Evolutionary conservation across 805 yeast species (phyloP), one percentile per base, ranked within the genome.

Genomic region (Myxozyma lipomycoides): DNA sequence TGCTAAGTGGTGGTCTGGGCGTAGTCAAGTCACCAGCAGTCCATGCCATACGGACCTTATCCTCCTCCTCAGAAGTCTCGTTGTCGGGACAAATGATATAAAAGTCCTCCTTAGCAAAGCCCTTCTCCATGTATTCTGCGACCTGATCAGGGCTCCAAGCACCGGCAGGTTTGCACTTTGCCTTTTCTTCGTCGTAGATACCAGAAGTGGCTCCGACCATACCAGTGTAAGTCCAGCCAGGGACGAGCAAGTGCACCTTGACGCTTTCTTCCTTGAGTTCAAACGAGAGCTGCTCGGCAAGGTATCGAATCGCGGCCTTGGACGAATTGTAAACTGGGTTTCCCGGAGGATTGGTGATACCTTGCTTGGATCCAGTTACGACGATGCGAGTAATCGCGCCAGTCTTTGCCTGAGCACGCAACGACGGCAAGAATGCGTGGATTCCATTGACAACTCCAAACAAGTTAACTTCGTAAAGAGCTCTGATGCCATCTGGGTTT

Each of bases 241-340:
- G 65, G 12, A 62, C 55, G 10, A 62, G 52, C 36, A 62, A 46
- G 37, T 60, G 63, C 10, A 58, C 64, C 12, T 51, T 55, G 22
- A 50, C 53, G 21, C 38, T 24, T 35, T 62, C 50, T 1, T 50
- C 62, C 18, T 49, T 49, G 15, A 62, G 44, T n/a, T 55, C 56
- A 48, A 46, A 60, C 10, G 65, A 61, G 43, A 62, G 44, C 30
- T 62, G 64, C 48, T 62, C 65, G 28, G 64, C 64, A 59, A 76
- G 76, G 2, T 75, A 56, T 71, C 75, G 43, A 41, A 78, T 73
- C 6, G 79, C 78, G n/a, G 79, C 77, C 64, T 78, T 78, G 39
- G 81, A 73, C 18, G 82, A 74, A 65, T 81, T 77, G 63, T 78
- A 78, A 43, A 77, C 76, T 17, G 77, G 74, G 47, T 81, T 81